Evolutionary conservation across 495 filamentous ascomycete genomes (phyloP), one percentile per base, ranked within the genome.

Genomic region (Physcia stellaris): DNA sequence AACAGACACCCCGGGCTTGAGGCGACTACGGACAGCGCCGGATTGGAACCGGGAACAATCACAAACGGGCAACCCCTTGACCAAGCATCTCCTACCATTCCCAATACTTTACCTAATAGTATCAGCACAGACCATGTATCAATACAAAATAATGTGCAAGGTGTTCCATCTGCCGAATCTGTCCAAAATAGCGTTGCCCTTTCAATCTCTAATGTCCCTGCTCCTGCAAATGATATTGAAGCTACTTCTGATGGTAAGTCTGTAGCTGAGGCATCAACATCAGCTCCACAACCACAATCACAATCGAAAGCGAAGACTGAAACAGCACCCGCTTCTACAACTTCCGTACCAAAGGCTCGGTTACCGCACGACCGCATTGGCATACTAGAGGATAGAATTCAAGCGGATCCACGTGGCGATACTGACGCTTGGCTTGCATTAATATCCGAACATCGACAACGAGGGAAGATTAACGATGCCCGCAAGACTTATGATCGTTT

Each of bases 361-460:
- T 63, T 86, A 39, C 75, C 83, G 28, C 73, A 81, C 59, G 84
- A 95, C 58, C 70, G 68, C 37, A 68, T 93, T 47, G 82, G 85
- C 9, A 79, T 88, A 28, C 66, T 95, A 43, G 86, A 98, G 59
- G 84, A 92, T 50, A 71, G 88, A 43, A 80, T 94, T 52, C 75
- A 75, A 42, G 83, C 95, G 47, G 90, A 96, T 55, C 83, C 92
- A 20, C 76, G 80, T 42, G 90, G 87, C 43, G 90, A 95, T 51
- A 67, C 88, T 46, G 76, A 86, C 34, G 85, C 88, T 12, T 98
- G 90, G 90, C 58, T 87, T 48, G 68, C 69, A 40, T 66, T 98
- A 50, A 86, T 98, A 55, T 68, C 68, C 44, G 87, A 96, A 58
- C 79, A 94, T 55, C 77, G 77, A 46, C 70, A 73, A 50, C 82